Evolutionary conservation across 2,329 filamentous ascomycete genomes (phyloP), one percentile per base, ranked within the genome.

Genomic region (Ophioceras dolichostomum): DNA sequence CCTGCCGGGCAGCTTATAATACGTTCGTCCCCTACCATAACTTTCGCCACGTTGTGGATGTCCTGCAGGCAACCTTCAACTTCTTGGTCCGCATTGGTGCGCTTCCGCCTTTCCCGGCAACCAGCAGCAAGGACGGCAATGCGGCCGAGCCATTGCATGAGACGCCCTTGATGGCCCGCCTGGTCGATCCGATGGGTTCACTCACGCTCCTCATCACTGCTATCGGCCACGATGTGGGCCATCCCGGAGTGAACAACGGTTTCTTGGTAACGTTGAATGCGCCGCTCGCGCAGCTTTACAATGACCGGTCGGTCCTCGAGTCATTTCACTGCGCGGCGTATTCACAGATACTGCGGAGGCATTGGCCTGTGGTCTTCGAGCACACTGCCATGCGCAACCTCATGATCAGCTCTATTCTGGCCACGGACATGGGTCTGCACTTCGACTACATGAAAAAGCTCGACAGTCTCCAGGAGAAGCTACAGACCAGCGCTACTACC

Each of bases 241-340:
- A 98, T 54, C 91, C 91, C 0, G 91, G 91, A 39, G 91, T 98
- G 51, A 98, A 96, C 63, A 98, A 98, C 55, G 87, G 89, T 21
- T 98, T 98, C 54, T 67, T 98, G 5, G 79, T 94, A 14, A 87
- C 84, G 22, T 72, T 95, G 22, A 94, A 95, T 54, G 84, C 91
- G 14, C 89, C 91, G 2, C 66, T 98, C 20, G 91, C 91, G 10
- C 88, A 95, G 56, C 68, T 96, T 12, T 98, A 96, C 64, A 96
- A 96, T 52, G 91, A 98, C 57, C 83, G 84, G 39, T 96, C 91
- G 1, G 91, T 98, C 13, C 70, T 98, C 27, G 91, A 98, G 59
- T 93, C 89, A 1, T 98, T 96, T 51, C 91, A 98, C 55, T 95
- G 91, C 53, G 91, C 91, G 1, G 91, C 91, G 2, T 98, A 89